Evolutionary conservation across 192 early-diverging fungal species (phyloP), one percentile per base, ranked within the genome.

Genomic region (Gonapodya sp.): DNA sequence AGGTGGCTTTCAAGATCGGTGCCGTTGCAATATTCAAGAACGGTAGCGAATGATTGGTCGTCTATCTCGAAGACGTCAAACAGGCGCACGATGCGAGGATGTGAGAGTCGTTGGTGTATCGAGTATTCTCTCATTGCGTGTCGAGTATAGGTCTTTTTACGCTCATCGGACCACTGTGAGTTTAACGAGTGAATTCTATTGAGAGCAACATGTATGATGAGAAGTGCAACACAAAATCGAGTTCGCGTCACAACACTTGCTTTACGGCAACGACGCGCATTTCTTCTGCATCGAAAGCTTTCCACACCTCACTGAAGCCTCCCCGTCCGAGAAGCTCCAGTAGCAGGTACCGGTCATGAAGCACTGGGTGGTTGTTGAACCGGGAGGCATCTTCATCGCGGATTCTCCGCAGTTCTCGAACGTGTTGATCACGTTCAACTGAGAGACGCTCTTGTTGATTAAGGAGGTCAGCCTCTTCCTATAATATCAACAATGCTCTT

Each of bases 251-350:
- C 75, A 77, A 77, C 18, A 77, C 75, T 16, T 33, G 34, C 75
- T 77, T 77, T 14, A 77, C 75, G 0, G 83, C 83, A 31, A 84
- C 83, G 31, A 36, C n/a, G 18, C 36, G 36, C 64, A 84, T 73
- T 2, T 82, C 81, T 31, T 79, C 36, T 0, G 75, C 2, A 73
- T 84, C 83, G 30, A 83, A 84, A 0, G 81, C 83, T 73, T 80
- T 83, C 78, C 81, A 80, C 1, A 84, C 83, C 80, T 84, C 83
- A 36, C 83, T 84, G 78, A 84, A 84, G 34, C 83, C 83, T 18
- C 83, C 83, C 36, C 81, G 81, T 18, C 83, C 83, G 35, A 84
- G 81, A 1, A 84, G 18, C 24, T 36, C 34, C 73, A 83, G 2
- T 18, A 84, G 79, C 35, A 84, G 83, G 64, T 84, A 84, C 0